Conservation (phyloP, 192 early-diverging fungal species). For the Geosiphon pyriformis region DNA sequence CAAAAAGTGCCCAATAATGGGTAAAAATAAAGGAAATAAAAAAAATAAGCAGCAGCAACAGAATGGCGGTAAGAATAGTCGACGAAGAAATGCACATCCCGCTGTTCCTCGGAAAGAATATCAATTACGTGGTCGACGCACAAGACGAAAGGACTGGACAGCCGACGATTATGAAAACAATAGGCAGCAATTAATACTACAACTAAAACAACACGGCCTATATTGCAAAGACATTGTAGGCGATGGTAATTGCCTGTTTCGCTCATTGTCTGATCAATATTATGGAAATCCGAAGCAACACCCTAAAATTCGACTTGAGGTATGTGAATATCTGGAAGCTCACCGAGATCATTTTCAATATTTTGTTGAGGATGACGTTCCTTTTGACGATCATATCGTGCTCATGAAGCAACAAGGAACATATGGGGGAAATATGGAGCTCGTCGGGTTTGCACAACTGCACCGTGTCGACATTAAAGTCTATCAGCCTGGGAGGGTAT, state of each 20-base stretch:
- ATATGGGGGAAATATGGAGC: conserved; percentile 70
- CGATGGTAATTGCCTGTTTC: conserved; percentile 63
- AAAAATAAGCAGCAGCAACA: no score
- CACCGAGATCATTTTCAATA: conserved; percentile 54
- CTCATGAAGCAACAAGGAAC: conserved; percentile 56
- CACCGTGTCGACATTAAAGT: conserved; percentile 60
- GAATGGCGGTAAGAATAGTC: no score
- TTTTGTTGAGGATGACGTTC: conserved; percentile 59
- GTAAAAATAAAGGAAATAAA: no score
- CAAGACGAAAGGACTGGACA: no score
- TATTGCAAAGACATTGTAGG: conserved; percentile 64
- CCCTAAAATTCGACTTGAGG: conserved; percentile 41
- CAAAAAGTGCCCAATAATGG: no score
- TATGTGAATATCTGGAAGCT: conserved; percentile 58
- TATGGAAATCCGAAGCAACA: conserved; percentile 57
- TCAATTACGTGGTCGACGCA: no score
- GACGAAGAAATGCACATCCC: no score
- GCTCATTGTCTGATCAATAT: conserved; percentile 66
- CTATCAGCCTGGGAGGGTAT: conserved; percentile 65
- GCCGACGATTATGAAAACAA: no score
- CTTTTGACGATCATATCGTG: conserved; percentile 51
- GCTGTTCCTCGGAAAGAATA: no score
- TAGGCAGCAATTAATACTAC: no score
- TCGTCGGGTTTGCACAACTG: conserved; percentile 65
- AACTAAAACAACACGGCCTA: conserved; percentile 44